Percentiles rank a stretch among this genome's conserved stretches.
These are phyloP conservation scores for Aspergillus brunneoviolaceus DNA, from an alignment of 2,329 filamentous ascomycete species.

Conservation along the genomic window DNA sequence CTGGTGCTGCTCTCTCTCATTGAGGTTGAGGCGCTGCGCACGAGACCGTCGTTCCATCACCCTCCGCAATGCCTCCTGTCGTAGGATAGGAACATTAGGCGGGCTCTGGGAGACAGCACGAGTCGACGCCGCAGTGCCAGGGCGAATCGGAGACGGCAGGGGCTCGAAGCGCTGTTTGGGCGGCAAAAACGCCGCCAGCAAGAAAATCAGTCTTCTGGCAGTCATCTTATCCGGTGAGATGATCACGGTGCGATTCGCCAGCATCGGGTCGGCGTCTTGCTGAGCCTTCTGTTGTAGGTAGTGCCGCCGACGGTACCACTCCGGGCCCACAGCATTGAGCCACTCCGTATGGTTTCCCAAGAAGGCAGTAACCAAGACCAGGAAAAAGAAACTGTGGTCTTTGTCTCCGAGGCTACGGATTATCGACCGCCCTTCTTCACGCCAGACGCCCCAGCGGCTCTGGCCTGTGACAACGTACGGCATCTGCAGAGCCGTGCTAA, in stretches of 20 bases:
- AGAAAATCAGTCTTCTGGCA: conserved; percentile 57
- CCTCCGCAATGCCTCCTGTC: conserved; percentile 54
- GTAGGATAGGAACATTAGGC: conserved; percentile 49
- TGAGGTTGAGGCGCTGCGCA: conserved; percentile 44
- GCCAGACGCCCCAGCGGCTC: conserved; percentile 60
- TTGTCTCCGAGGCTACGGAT: conserved; percentile 55
- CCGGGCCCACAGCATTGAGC: conserved; percentile 56
- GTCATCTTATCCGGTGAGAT: conserved; percentile 60
- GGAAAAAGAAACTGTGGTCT: conserved; percentile 61
- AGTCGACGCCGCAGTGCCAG: conserved; percentile 46
- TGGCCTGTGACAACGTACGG: conserved; percentile 59
- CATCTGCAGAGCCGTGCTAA: conserved; percentile 56
- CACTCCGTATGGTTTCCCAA: conserved; percentile 61
- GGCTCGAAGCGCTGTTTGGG: conserved; percentile 44
- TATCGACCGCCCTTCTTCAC: conserved; percentile 60
- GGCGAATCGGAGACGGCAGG: conserved; percentile 39
- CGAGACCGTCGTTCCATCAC: conserved; percentile 54
- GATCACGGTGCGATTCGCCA: conserved; percentile 57
- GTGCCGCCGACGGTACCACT: conserved; percentile 55
- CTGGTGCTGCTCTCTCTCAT: conserved; percentile 34
- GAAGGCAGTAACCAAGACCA: conserved; percentile 59
- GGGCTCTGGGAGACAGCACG: conserved; percentile 55
- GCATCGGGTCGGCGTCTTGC: conserved; percentile 47
- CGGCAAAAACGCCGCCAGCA: conserved; percentile 59
- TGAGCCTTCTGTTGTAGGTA: conserved; percentile 52